Evolutionary conservation across 176 grass and related monocot species (phyloP), one percentile per base, ranked within the genome.

Genomic region (Zea luxurians): DNA sequence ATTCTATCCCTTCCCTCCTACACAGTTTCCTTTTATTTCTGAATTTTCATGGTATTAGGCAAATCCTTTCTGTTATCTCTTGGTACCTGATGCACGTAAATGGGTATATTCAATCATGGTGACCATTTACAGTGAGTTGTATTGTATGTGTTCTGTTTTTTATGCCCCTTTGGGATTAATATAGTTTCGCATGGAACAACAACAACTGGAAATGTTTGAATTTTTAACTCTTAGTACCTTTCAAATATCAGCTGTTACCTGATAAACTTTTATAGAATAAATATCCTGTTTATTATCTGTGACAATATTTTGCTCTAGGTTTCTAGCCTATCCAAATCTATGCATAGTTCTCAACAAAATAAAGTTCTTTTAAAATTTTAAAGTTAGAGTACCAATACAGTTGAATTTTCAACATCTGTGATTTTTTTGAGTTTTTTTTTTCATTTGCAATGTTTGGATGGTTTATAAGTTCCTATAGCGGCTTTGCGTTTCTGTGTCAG

Each of bases 131-230:
- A 17, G 5, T 10, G 13, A 15, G 55, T 65, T 65, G 53, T 20
- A 45, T 65, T 65, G 53, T 20, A 45, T 78, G 2, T 37, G 41
- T 53, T 72, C 17, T 50, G 17, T 49, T 17, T 78, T 62, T 44
- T 58, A 13, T 68, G 38, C 72, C 43, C 44, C 59, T 58, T 73
- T 50, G 61, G 12, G 35, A 43, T 68, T 71, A 75, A 81, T 74
- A 16, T n/a, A 60, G 4, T 74, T 38, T 9, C 2, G 2, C 13
- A 61, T 60, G 44, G 36, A 63, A 61, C 20, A 80, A 74, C 68
- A 63, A 61, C 20, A 80, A 74, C 68, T 38, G 61, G 8, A 67
- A 16, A 61, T 59, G 11, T 34, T 82, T n/a, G 3, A 54, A 27
- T 78, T 7, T 78, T 64, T 4, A 54, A 64, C 57, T 8, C 46